Conservation (phyloP, 805 yeast genomes). For the Candida gorgasii region DNA sequence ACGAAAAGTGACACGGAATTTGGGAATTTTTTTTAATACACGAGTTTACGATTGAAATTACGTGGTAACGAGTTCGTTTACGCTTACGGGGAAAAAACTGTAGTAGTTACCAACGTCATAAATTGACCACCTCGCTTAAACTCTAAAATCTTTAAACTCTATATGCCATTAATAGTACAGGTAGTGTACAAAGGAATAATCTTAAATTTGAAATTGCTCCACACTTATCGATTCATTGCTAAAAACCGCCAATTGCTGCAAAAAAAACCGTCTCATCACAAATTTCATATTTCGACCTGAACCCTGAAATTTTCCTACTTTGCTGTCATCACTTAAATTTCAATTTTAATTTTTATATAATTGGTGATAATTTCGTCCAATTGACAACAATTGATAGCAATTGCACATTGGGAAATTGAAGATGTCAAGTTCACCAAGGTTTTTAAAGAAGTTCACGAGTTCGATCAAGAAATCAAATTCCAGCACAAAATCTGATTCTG, state of each 20-base stretch:
- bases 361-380: not conserved
- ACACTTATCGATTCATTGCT: conserved; percentile 4
- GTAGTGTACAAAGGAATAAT: conserved; percentile 5
- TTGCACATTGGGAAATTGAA: not conserved
- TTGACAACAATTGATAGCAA: not conserved
- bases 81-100: no score
- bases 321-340: conserved; percentile 5
- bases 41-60: no score
- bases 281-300: conserved; percentile 4
- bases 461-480: conserved; percentile 5
- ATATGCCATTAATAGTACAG: no score
- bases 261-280: conserved; percentile 2
- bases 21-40: no score
- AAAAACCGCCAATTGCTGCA: conserved; percentile 6
- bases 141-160: no score
- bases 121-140: no score
- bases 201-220: conserved; percentile 2
- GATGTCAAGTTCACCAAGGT: conserved; percentile 8
- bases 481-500: conserved; percentile 6
- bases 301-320: conserved; percentile 7
- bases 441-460: conserved; percentile 13
- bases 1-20: no score
- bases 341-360: conserved; percentile 1
- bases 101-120: no score
- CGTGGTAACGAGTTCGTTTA: no score